Conservation (phyloP, 140 eudicot genomes). For the Anethum foeniculum region DNA sequence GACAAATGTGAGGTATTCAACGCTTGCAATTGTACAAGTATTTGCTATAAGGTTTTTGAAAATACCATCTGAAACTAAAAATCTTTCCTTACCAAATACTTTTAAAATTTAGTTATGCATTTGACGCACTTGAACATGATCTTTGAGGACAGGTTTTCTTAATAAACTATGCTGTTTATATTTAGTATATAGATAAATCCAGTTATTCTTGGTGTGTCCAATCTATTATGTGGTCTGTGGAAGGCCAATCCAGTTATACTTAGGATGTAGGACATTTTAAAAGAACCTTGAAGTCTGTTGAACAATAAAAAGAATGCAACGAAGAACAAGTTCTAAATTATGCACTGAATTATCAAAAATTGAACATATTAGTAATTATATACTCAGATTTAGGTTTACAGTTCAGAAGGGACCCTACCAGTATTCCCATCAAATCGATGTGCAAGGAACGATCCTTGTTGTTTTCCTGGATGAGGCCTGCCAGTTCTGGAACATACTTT, state of each 20-base stretch:
- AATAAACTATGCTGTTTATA: not conserved
- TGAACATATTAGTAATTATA: not conserved
- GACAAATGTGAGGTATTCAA: not conserved
- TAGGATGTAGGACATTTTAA: not conserved
- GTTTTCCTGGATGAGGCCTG: constrained; percentile 68
- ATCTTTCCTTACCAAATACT: not conserved
- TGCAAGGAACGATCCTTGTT: constrained; percentile 51
- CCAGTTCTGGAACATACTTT: constrained; percentile 86
- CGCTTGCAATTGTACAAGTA: not conserved
- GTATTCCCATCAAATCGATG: constrained; percentile 73
- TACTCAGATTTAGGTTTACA: not conserved
- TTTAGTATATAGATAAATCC: not conserved
- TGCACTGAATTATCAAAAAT: not conserved
- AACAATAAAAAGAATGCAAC: constrained; percentile 1
- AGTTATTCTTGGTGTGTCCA: not conserved
- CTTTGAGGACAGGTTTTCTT: not conserved
- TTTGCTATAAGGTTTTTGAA: not conserved
- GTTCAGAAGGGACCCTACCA: constrained; percentile 38
- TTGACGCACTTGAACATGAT: not conserved
- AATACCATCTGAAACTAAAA: not conserved
- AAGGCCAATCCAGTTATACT: not conserved
- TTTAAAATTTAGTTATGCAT: not conserved
- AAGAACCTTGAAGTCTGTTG: not conserved
- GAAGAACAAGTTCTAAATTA: not conserved
- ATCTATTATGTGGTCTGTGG: not conserved